Percentiles rank a stretch among this genome's conserved stretches.
phyloP scores from a whole-genome alignment of 2,329 filamentous ascomycete genomes.

The Rachicladosporium sp. region DNA sequence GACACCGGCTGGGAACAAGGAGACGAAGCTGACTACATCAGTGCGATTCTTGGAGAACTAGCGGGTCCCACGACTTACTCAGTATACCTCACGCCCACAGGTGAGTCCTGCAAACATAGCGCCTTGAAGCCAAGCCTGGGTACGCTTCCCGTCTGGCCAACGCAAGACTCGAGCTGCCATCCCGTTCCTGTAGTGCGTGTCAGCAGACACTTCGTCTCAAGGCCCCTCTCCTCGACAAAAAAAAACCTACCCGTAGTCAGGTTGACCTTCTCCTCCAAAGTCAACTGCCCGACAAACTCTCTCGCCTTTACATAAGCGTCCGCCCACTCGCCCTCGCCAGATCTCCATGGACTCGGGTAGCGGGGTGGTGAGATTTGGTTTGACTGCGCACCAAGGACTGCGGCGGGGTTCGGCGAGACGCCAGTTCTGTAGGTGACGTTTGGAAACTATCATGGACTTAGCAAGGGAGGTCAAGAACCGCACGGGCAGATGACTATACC shows the following conservation, averaged over 20 bases:
- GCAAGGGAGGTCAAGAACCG: background rate
- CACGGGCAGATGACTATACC: no score
- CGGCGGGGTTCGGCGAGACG: slow-evolving; percentile 15
- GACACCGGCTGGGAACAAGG: slow-evolving; percentile 24
- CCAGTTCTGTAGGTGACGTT: slow-evolving; percentile 17
- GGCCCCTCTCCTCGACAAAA: slow-evolving; percentile 7
- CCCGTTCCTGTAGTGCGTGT: slow-evolving; percentile 34
- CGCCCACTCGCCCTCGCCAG: slow-evolving; percentile 34
- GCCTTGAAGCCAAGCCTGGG: slow-evolving; percentile 57
- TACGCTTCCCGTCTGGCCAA: slow-evolving; percentile 61
- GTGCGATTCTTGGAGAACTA: no score
- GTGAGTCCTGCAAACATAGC: slow-evolving; percentile 79
- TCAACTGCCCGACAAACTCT: slow-evolving; percentile 21
- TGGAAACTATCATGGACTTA: slow-evolving; percentile 7
- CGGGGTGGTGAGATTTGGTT: slow-evolving; percentile 16
- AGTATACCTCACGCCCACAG: slow-evolving; percentile 62
- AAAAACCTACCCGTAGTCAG: slow-evolving; percentile 26
- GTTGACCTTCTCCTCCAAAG: slow-evolving; percentile 23
- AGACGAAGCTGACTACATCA: slow-evolving; percentile 45
- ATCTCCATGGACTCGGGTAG: slow-evolving; percentile 19
- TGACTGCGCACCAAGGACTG: slow-evolving; percentile 12
- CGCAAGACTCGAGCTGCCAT: slow-evolving; percentile 52
- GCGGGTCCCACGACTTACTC: slow-evolving; percentile 45
- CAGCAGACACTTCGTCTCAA: no score
- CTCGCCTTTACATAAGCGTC: slow-evolving; percentile 20